These are phyloP conservation scores for Euphorbia lathyris DNA, from an alignment of 345 rosid genomes.

Conservation along the genomic window DNA sequence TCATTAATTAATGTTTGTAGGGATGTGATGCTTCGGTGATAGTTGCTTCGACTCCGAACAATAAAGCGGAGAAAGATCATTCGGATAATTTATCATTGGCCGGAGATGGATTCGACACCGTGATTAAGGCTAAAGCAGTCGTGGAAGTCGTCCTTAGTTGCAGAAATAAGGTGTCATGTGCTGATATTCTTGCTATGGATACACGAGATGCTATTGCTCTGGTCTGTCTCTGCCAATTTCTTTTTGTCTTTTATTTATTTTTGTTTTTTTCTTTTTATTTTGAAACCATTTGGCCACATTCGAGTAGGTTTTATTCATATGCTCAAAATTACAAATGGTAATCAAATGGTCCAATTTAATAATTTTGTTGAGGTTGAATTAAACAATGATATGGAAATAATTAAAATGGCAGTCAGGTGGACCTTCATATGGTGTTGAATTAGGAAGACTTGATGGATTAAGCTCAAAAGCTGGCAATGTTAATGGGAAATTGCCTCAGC, in stretches of 20 bases:
- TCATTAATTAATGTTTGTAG: constrained; percentile 17
- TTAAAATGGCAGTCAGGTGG: too few species aligned
- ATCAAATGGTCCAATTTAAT: too few species aligned
- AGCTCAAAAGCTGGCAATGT: constrained; percentile 61
- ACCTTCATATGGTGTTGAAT: too few species aligned
- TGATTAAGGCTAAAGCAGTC: constrained; percentile 83
- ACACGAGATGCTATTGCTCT: constrained; percentile 71
- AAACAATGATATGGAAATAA: neutral
- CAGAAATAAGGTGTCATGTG: constrained; percentile 86
- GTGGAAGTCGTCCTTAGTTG: constrained; percentile 60
- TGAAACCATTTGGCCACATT: too few species aligned
- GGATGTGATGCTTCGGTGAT: constrained; percentile 66
- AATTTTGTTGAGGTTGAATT: too few species aligned
- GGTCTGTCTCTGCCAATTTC: constrained; percentile 36
- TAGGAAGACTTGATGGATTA: too few species aligned
- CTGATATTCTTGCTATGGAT: constrained; percentile 86
- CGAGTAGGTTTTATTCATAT: too few species aligned
- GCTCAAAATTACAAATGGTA: too few species aligned
- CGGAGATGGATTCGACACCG: too few species aligned
- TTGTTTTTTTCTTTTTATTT: too few species aligned
- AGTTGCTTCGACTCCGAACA: constrained; percentile 26
- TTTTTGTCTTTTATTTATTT: too few species aligned
- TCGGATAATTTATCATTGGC: constrained; percentile 56
- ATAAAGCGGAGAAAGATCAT: constrained; percentile 52
- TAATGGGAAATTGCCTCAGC: constrained; percentile 56